Conservation (phyloP, 192 early-diverging fungal species). For the Funneliformis mosseae region DNA sequence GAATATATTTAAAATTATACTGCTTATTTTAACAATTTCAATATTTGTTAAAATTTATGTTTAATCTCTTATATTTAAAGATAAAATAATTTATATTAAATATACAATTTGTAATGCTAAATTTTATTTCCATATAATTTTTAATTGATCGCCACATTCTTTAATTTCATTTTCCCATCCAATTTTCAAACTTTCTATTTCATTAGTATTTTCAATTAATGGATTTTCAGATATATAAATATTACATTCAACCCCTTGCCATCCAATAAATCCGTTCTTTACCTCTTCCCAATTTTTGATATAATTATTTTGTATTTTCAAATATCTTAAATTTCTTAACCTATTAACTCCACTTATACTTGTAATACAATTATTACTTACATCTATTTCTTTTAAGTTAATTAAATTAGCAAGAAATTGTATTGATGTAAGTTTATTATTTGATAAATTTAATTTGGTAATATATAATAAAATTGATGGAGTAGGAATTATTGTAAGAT, state of each 20-base stretch:
- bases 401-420: slow-evolving; percentile 15
- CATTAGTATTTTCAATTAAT: not conserved
- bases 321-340: slow-evolving; percentile 2
- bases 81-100: too few species aligned
- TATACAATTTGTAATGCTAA: too few species aligned
- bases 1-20: too few species aligned
- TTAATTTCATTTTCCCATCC: not conserved
- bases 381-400: not conserved
- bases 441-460: not conserved
- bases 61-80: too few species aligned
- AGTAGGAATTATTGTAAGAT: slow-evolving; percentile 9
- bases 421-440: slow-evolving; percentile 9
- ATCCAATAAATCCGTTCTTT: not conserved
- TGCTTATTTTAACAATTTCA: too few species aligned
- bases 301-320: not conserved
- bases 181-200: not conserved
- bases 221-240: not conserved
- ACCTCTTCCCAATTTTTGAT: not conserved
- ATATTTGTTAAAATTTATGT: too few species aligned
- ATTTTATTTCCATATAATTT: too few species aligned
- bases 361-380: slow-evolving; percentile 1
- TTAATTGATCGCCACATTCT: not conserved
- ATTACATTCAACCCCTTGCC: not conserved
- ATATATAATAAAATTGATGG: slow-evolving; percentile 16
- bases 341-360: not conserved